Percentiles rank a stretch among this genome's conserved stretches.
Evolutionary conservation across 495 filamentous ascomycete genomes (phyloP).

Genomic region (Lasiosphaeria ovina): DNA sequence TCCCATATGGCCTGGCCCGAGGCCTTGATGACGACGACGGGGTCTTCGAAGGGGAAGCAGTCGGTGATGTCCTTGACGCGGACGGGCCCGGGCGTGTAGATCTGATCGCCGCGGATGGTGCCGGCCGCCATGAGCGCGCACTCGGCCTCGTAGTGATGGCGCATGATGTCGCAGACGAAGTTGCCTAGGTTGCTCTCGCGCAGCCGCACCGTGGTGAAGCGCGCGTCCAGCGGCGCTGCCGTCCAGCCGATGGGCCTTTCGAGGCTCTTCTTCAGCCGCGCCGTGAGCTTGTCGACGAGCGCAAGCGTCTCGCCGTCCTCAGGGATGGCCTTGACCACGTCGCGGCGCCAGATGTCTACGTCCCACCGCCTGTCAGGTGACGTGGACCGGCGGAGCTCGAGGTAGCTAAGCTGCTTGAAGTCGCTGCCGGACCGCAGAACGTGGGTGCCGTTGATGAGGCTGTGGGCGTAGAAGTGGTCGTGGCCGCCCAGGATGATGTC

Average conservation of each 20-base stretch:
- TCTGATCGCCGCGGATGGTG: constrained; percentile 86
- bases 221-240: constrained; percentile 72
- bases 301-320: constrained; percentile 54
- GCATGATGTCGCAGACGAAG: constrained; percentile 88
- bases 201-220: constrained; percentile 76
- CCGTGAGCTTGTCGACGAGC: constrained; percentile 66
- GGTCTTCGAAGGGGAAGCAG: constrained; percentile 92
- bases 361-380: constrained; percentile 58
- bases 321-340: constrained; percentile 64
- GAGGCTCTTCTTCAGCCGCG: constrained; percentile 67
- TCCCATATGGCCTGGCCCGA: constrained; percentile 64
- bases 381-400: constrained; percentile 63
- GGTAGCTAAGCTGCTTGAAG: constrained; percentile 86
- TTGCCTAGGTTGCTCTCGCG: constrained; percentile 83
- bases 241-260: constrained; percentile 84
- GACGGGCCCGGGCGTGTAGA: constrained; percentile 78
- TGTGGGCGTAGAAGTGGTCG: constrained; percentile 83
- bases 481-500: constrained; percentile 88
- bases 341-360: constrained; percentile 71
- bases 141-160: constrained; percentile 73
- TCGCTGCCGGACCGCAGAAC: constrained; percentile 81
- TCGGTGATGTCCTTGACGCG: constrained; percentile 71
- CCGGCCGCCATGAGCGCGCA: constrained; percentile 83
- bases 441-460: constrained; percentile 71
- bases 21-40: constrained; percentile 72